A percentile compares a stretch with the other conserved stretches of the same genome.
Conservation (phyloP, 768 basidiomycete species). For the Crepidotus variabilis region DNA sequence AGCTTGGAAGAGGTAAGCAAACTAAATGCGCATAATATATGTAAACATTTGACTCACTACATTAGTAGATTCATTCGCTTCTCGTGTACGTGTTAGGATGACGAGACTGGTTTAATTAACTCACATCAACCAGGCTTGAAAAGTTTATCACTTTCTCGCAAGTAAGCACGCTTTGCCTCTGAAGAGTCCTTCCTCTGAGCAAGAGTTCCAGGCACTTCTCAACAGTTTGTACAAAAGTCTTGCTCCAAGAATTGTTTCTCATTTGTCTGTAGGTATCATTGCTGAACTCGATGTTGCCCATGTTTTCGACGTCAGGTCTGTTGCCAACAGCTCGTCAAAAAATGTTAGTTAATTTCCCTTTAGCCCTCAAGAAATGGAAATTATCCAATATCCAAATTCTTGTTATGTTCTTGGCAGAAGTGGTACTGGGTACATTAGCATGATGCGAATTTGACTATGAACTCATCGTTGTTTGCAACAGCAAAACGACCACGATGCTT, state of each 20-base stretch:
- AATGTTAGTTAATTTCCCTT: background rate
- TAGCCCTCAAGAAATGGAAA: constrained; percentile 47
- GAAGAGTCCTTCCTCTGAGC: background rate
- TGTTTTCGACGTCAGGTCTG: constrained; percentile 42
- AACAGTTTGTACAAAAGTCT: constrained; percentile 13
- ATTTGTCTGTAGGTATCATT: constrained; percentile 36
- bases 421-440: constrained; percentile 57
- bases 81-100: constrained; percentile 42
- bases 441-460: background rate
- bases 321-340: background rate
- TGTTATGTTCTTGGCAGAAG: constrained; percentile 70
- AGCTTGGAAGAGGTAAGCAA: constrained; percentile 43
- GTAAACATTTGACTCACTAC: too few species aligned
- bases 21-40: background rate
- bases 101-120: background rate
- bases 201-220: constrained; percentile 16
- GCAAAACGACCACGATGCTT: constrained; percentile 75
- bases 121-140: constrained; percentile 29
- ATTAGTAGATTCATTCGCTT: constrained; percentile 48
- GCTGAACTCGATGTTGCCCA: constrained; percentile 45
- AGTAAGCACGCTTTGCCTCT: constrained; percentile 19
- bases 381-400: constrained; percentile 55
- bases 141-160: constrained; percentile 41
- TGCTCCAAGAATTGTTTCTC: background rate
- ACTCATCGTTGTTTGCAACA: constrained; percentile 18